Evolutionary conservation across 768 basidiomycete genomes (phyloP).

Genomic region (Russula virescens): DNA sequence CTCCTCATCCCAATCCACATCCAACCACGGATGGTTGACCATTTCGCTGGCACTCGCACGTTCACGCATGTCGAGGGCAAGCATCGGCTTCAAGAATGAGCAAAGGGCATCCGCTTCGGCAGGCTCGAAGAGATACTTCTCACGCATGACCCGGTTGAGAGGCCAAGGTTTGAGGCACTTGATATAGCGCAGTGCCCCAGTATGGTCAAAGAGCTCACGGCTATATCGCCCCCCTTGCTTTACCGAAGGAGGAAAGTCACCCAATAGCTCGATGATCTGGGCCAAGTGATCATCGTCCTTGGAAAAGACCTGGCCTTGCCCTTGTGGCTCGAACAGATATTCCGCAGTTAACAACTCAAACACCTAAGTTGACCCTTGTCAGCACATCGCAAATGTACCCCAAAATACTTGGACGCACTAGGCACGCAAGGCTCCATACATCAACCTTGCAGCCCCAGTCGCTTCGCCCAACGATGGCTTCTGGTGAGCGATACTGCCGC

Average conservation of each 20-base stretch:
- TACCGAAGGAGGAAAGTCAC: slow-evolving; percentile 64
- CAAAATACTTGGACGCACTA: slow-evolving; percentile 46
- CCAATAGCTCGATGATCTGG: slow-evolving; percentile 87
- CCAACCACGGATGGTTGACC: slow-evolving; percentile 71
- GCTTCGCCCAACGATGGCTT: slow-evolving; percentile 81
- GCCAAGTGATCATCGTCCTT: slow-evolving; percentile 97
- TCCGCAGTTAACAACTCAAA: slow-evolving; percentile 91
- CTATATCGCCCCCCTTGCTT: slow-evolving; percentile 85
- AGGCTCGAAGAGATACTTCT: slow-evolving; percentile 76
- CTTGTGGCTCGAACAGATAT: slow-evolving; percentile 87
- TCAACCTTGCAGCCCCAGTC: slow-evolving; percentile 86
- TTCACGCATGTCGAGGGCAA: slow-evolving; percentile 59
- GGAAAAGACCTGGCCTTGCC: slow-evolving; percentile 71
- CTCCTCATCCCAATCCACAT: slow-evolving; percentile 31
- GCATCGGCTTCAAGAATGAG: slow-evolving; percentile 70
- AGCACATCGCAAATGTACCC: not conserved
- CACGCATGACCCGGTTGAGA: slow-evolving; percentile 74
- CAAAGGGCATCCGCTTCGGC: slow-evolving; percentile 54
- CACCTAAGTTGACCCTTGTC: slow-evolving; percentile 37
- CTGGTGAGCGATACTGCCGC: slow-evolving; percentile 92
- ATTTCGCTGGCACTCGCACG: slow-evolving; percentile 70
- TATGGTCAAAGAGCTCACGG: slow-evolving; percentile 70
- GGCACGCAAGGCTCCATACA: slow-evolving; percentile 88
- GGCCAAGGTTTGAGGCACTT: slow-evolving; percentile 75
- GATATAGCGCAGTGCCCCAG: slow-evolving; percentile 69